phyloP scores from a whole-genome alignment of 163 green algal genomes.

The Scenedesmus sp. region DNA sequence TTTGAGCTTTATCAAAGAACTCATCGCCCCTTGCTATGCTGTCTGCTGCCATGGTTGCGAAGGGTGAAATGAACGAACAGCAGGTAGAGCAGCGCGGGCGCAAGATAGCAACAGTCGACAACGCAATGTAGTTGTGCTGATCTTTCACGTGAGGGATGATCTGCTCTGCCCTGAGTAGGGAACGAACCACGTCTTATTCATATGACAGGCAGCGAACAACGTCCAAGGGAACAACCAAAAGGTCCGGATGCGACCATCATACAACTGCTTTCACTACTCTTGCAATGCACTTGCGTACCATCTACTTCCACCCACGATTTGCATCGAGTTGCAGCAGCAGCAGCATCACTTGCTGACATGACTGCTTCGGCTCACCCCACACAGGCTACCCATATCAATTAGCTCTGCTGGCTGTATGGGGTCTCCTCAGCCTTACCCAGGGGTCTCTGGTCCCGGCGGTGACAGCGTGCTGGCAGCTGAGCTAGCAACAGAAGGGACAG shows the following conservation, averaged over 20 bases:
- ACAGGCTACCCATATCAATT: background rate
- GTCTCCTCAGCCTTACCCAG: background rate
- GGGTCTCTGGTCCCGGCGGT: background rate
- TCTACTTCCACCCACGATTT: background rate
- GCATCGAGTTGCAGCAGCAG: slow-evolving; percentile 6
- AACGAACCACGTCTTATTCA: background rate
- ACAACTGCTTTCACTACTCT: background rate
- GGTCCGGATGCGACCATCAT: background rate
- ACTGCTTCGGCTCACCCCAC: background rate
- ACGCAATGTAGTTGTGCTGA: background rate
- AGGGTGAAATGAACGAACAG: background rate
- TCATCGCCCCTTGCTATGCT: slow-evolving; percentile 45
- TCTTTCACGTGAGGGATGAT: background rate
- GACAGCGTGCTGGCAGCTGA: slow-evolving; percentile 29
- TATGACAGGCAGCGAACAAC: background rate
- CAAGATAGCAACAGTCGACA: background rate
- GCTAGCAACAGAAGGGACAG: slow-evolving; percentile 30
- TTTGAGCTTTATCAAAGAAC: slow-evolving; percentile 76
- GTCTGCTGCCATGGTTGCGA: slow-evolving; percentile 16
- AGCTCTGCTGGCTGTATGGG: background rate
- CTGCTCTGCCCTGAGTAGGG: background rate
- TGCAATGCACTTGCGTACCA: background rate
- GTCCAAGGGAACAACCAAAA: background rate
- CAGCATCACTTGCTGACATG: background rate
- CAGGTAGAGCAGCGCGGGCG: background rate